Evolutionary conservation across 495 filamentous ascomycete genomes (phyloP).

Genomic region (Podospora anserina): DNA sequence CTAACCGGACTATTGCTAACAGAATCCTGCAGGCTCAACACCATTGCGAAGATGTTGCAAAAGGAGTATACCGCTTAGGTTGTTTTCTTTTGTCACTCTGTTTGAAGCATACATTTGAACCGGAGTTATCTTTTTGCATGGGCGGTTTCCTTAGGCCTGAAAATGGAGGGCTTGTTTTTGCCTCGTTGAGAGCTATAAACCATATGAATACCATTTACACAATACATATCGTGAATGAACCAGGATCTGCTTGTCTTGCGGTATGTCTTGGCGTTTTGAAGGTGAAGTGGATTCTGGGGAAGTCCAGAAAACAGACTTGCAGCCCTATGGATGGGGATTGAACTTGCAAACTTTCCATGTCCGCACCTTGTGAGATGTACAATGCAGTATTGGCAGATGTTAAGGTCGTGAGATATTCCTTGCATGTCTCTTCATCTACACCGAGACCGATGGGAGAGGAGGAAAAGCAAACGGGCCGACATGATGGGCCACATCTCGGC

Average conservation of each 20-base stretch:
- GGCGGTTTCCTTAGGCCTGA: constrained; percentile 1
- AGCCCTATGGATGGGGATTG: neutral
- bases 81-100: neutral
- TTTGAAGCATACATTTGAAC: constrained; percentile 2
- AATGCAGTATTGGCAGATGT: neutral
- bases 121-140: constrained; percentile 14
- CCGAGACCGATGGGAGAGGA: neutral
- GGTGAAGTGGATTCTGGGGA: neutral
- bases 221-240: neutral
- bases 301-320: neutral
- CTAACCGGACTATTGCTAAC: constrained; percentile 40
- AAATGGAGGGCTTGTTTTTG: constrained; percentile 9
- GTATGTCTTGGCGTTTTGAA: neutral
- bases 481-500: neutral
- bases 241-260: neutral
- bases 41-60: constrained; percentile 90
- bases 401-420: neutral
- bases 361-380: too few relatives aligned
- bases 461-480: neutral
- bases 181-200: neutral
- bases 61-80: constrained; percentile 71
- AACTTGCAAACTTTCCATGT: neutral
- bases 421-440: neutral
- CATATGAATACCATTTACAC: neutral
- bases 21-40: constrained; percentile 72